Evolutionary conservation across 2,329 filamentous ascomycete genomes (phyloP).

Genomic region (Helotiales sp.): DNA sequence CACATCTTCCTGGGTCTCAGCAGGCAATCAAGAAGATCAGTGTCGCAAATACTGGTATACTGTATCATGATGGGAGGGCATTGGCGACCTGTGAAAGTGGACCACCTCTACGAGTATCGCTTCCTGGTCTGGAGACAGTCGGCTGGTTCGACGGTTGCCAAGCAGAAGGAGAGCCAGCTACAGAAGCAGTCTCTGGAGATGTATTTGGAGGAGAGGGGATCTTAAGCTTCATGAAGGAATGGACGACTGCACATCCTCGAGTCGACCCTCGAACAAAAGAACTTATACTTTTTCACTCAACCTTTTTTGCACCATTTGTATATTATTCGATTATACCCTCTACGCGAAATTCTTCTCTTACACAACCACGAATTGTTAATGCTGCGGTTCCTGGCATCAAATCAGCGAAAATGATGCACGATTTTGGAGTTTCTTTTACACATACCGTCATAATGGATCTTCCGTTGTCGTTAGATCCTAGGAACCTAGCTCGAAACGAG

Average conservation of each 20-base stretch:
- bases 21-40: constrained; percentile 65
- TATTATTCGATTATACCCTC: constrained; percentile 61
- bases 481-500: constrained; percentile 56
- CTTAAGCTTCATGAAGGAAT: constrained; percentile 65
- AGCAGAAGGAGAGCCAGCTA: constrained; percentile 50
- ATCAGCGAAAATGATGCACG: constrained; percentile 73
- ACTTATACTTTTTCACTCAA: constrained; percentile 66
- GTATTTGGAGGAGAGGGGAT: constrained; percentile 56
- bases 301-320: constrained; percentile 64
- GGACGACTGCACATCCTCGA: constrained; percentile 70
- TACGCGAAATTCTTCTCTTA: constrained; percentile 29
- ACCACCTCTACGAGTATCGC: constrained; percentile 63
- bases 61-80: constrained; percentile 68
- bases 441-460: constrained; percentile 71
- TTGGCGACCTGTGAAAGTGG: constrained; percentile 72
- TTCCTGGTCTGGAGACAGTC: constrained; percentile 65
- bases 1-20: constrained; percentile 54
- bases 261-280: constrained; percentile 65
- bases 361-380: constrained; percentile 42
- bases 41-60: constrained; percentile 66
- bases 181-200: constrained; percentile 44
- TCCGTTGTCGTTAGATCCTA: constrained; percentile 63
- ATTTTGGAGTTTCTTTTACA: constrained; percentile 65
- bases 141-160: constrained; percentile 67
- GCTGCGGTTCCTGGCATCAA: constrained; percentile 59